Conservation (phyloP, 306 rosid species). For the Boehmeria nivea region DNA sequence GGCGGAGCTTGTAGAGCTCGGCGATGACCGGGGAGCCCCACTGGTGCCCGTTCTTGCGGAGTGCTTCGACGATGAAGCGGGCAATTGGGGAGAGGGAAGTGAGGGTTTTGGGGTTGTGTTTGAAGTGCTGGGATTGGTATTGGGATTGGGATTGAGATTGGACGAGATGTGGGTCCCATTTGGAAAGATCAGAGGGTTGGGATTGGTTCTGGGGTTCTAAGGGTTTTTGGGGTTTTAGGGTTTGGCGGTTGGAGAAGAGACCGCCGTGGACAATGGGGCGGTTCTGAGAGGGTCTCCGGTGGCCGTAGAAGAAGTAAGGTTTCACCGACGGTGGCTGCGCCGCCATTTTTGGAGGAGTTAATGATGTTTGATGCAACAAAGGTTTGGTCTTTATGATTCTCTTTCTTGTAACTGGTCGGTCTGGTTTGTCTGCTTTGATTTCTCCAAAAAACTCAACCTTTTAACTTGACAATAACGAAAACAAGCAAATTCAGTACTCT, state of each 20-base stretch:
- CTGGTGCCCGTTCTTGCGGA: slow-evolving; percentile 42
- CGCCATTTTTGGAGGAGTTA: too few species aligned
- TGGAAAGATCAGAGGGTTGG: slow-evolving; percentile 39
- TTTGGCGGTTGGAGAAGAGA: slow-evolving; percentile 55
- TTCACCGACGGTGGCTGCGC: slow-evolving; percentile 57
- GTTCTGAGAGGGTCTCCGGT: slow-evolving; percentile 70
- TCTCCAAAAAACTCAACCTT: too few species aligned
- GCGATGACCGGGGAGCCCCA: slow-evolving; percentile 57
- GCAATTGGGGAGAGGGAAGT: slow-evolving; percentile 63
- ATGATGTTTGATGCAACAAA: too few species aligned
- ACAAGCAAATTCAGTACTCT: too few species aligned
- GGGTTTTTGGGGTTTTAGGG: slow-evolving; percentile 24
- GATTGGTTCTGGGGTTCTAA: slow-evolving; percentile 4
- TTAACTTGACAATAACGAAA: too few species aligned
- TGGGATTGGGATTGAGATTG: background rate
- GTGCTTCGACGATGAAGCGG: slow-evolving; percentile 60
- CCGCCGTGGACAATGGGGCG: slow-evolving; percentile 70
- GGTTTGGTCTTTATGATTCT: too few species aligned
- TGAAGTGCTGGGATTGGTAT: background rate
- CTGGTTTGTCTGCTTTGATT: too few species aligned
- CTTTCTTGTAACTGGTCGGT: too few species aligned
- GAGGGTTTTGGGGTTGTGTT: slow-evolving; percentile 22
- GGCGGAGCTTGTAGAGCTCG: slow-evolving; percentile 72
- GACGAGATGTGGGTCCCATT: slow-evolving; percentile 66
- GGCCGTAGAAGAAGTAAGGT: slow-evolving; percentile 57